Base-by-base conservation (phyloP, 75 land plant species). In the Chamaecyparis obtusa region DNA sequence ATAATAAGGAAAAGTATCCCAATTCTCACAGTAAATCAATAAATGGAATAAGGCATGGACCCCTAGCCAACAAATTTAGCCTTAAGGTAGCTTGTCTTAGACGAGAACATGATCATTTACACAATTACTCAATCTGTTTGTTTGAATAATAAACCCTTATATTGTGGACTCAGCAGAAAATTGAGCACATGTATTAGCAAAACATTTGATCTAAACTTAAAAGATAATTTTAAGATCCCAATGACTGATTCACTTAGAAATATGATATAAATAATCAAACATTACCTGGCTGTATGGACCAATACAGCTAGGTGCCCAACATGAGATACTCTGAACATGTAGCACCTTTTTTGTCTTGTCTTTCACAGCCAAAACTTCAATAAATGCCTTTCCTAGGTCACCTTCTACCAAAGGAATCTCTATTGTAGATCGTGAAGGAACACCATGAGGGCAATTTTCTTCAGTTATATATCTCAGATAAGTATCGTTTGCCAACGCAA, bases 231-330 rank as follows among this genome's bases (percentile, higher is more conserved):
- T 78, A 17, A 37, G 27, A 78, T 78, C 81, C 21, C 81, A 78
- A 78, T 35, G 15, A 37, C 36, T 46, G 21, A 27, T 21, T 37
- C 2, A 6, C 30, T 10, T 16, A 85, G 51, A 85, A 72, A 87
- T 75, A 78, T 44, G 8, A n/a, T 5, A 5, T 33, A 85, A 32
- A n/a, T 54, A 8, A 69, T 49, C 3, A 43, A 75, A 83, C 32
- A 3, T 88, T 77, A 89, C 99, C 99, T 97, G 99, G 85, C 99
- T 98, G 84, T 98, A 98, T 49, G 99, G 99, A 39, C 99, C 99
- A 86, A 98, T 98, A 88, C 99, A 98, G 85, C 99, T 98, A 39
- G 99, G 99, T 49, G 99, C 99, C 99, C 99, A 98, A 85, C 93
- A 93, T 16, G 99, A 98, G 87, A 98, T 95, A 84, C 99, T 98